These are phyloP conservation scores for Sclerotinia sclerotiorum DNA, from an alignment of 2,329 filamentous ascomycete genomes.

Conservation along the genomic window DNA sequence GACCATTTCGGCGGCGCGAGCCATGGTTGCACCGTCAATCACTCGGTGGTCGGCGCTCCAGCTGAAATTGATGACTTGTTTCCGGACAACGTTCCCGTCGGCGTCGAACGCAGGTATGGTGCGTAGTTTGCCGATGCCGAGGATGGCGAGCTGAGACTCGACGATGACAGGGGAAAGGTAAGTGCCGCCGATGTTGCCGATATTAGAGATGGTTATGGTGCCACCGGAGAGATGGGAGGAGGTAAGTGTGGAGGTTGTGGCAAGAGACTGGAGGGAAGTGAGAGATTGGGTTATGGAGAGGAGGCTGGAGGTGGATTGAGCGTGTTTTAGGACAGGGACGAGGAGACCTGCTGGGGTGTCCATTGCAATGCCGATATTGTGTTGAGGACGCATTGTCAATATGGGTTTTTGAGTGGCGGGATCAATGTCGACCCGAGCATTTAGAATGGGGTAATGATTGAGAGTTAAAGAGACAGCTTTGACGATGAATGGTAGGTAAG, in stretches of 20 bases:
- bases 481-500: constrained; percentile 90
- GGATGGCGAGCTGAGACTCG: constrained; percentile 84
- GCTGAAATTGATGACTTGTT: constrained; percentile 84
- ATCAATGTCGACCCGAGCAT: constrained; percentile 73
- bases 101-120: constrained; percentile 75
- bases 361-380: constrained; percentile 96
- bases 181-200: constrained; percentile 90
- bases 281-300: constrained; percentile 77
- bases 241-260: constrained; percentile 70
- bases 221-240: constrained; percentile 77
- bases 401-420: constrained; percentile 61
- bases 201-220: constrained; percentile 95
- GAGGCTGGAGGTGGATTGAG: constrained; percentile 69
- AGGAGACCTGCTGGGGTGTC: constrained; percentile 86
- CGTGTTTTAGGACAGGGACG: constrained; percentile 88
- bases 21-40: constrained; percentile 92
- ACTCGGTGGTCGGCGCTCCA: constrained; percentile 96
- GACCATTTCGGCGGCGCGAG: constrained; percentile 81
- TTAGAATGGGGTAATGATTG: constrained; percentile 79
- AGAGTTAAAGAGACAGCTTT: constrained; percentile 90
- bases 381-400: constrained; percentile 75
- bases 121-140: constrained; percentile 81
- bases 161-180: constrained; percentile 91
- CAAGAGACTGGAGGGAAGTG: constrained; percentile 68
- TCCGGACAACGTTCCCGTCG: constrained; percentile 60